Evolutionary conservation across 805 yeast genomes (phyloP), one percentile per base, ranked within the genome.

Genomic region (Yamadazyma nakazawae): DNA sequence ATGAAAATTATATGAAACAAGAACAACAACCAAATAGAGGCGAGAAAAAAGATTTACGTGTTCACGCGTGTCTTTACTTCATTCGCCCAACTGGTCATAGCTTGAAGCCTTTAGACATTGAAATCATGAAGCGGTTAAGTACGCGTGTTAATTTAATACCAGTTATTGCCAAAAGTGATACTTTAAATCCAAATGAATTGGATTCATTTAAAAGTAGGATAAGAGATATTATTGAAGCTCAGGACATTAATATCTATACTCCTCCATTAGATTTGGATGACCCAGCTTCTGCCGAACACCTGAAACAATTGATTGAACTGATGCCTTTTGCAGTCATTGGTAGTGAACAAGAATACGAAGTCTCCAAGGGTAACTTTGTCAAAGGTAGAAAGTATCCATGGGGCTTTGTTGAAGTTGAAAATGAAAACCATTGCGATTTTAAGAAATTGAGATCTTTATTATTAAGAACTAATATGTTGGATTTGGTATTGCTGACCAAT

Each of bases 51-150:
- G 97, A 91, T 67, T 70, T 88, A 53, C 80, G 97, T 59, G 96
- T 91, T 31, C 96, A 91, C 60, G 96, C 90, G 2, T 88, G 95
- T 63, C 70, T 91, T 39, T 91, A 90, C 68, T 90, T 91, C 62
- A 85, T 91, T 53, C 82, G 92, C 61, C 97, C 97, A 38, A 86
- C 95, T 1, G 96, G 95, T 17, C 96, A 88, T 62, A 81, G 90
- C 34, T 75, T 91, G 57, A 84, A 85, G 62, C 96, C 96, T 7
- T 71, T 91, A 56, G 97, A 91, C 67, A 84, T 91, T 53, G 89
- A 82, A 64, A 83, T 87, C 35, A 88, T 91, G 97, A 85, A 86
- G 68, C 82, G 85, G 58, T 70, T 91, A 47, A 79, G 88, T 34
- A 74, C 84, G 12, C 76, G 96, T 54, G 95, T 87, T 38, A 91